These are phyloP conservation scores for Yarrowia alimentaria DNA, from an alignment of 805 yeast species.

Conservation along the genomic window DNA sequence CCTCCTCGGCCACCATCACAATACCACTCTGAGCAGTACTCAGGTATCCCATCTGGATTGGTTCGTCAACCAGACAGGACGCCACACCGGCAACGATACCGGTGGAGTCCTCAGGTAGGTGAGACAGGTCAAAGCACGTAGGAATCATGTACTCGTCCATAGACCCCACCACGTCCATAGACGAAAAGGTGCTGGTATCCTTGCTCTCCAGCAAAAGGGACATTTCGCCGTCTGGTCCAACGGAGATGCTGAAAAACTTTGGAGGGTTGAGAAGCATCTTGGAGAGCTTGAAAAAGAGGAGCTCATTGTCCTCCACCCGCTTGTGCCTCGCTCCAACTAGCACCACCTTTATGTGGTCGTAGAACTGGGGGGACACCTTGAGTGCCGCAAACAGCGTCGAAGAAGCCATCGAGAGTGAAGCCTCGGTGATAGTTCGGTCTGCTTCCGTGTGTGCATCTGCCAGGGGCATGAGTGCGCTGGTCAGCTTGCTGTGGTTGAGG, in stretches of 20 bases:
- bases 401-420: slow-evolving; percentile 1
- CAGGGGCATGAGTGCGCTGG: slow-evolving; percentile 16
- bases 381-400: slow-evolving; percentile 33
- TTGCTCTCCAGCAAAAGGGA: slow-evolving; percentile 36
- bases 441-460: slow-evolving; percentile 5
- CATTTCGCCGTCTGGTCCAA: slow-evolving; percentile 36
- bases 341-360: slow-evolving; percentile 44
- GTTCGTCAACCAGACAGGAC: slow-evolving; percentile 45
- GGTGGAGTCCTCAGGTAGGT: slow-evolving; percentile 56
- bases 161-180: slow-evolving; percentile 55
- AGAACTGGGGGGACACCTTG: slow-evolving; percentile 48
- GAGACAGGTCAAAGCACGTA: slow-evolving; percentile 52
- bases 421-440: slow-evolving; percentile 11
- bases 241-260: slow-evolving; percentile 33
- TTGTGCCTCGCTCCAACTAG: slow-evolving; percentile 61
- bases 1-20: slow-evolving; percentile 57
- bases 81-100: slow-evolving; percentile 71
- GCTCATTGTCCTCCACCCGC: slow-evolving; percentile 44
- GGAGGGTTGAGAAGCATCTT: slow-evolving; percentile 40
- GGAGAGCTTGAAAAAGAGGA: slow-evolving; percentile 40
- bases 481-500: slow-evolving; percentile 15
- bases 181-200: slow-evolving; percentile 43
- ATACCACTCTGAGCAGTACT: slow-evolving; percentile 61
- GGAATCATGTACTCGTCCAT: slow-evolving; percentile 58
- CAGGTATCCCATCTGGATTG: slow-evolving; percentile 53